A percentile compares a stretch with the other conserved stretches of the same genome.
Conservation (phyloP, 1,284 basidiomycete genomes). For the Ustilago curta region DNA sequence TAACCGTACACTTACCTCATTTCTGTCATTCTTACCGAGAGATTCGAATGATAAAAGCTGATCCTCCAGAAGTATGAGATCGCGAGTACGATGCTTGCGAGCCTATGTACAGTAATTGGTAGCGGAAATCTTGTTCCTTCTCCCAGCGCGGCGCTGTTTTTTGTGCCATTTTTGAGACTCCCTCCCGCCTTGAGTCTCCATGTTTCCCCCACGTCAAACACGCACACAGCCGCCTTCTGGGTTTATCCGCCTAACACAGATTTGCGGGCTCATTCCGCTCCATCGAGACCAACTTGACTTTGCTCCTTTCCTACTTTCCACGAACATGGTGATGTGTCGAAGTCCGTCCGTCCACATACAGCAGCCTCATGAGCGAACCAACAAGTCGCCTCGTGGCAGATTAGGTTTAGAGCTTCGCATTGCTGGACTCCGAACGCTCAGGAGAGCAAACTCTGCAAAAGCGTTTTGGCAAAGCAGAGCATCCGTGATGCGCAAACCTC, state of each 20-base stretch:
- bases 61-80: not conserved
- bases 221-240: not conserved
- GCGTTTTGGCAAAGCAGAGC: not conserved
- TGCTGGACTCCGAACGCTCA: not conserved
- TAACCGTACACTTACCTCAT: not conserved
- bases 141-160: not conserved
- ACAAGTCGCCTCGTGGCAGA: not conserved
- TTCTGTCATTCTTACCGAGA: not conserved
- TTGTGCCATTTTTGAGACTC: not conserved
- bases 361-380: not conserved
- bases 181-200: not conserved
- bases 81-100: not conserved
- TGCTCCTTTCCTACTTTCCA: not conserved
- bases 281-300: not conserved
- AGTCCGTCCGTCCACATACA: not conserved
- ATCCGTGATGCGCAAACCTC: too few species aligned
- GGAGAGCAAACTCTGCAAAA: not conserved
- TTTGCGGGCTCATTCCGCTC: conserved; percentile 13
- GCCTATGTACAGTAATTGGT: not conserved
- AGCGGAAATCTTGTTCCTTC: conserved; percentile 6
- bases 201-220: conserved; percentile 3
- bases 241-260: not conserved
- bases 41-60: not conserved
- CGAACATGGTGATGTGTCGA: not conserved
- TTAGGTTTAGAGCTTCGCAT: not conserved